Evolutionary conservation across 1,284 basidiomycete genomes (phyloP), one percentile per base, ranked within the genome.

Genomic region (Sporisorium sorghi): DNA sequence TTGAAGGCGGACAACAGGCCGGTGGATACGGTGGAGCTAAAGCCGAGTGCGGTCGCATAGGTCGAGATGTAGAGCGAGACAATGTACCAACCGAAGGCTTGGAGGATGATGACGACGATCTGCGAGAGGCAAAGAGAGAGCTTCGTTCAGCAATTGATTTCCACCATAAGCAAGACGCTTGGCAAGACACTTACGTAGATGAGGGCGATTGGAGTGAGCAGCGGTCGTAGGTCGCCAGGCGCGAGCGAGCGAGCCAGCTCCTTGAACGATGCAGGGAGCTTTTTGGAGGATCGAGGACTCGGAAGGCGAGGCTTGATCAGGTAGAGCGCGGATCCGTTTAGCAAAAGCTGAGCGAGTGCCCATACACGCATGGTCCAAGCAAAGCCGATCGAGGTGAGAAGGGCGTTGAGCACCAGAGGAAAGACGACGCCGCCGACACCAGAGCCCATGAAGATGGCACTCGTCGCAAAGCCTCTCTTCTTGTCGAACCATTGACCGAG

Each of bases 1-100:
- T 80, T 80, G 76, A 80, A 79, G n/a, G 73, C 70, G 11, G 76
- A 68, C 5, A 80, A 61, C 19, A 80, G 64, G 19, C 63, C 76
- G 5, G 73, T 80, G 15, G 76, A 70, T 0, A 63, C 50, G 11
- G 73, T 60, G 10, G 69, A 51, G 48, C 24, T 58, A 44, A 73
- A 60, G 32, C 76, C 76, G 24, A 78, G 71, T 7, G 73, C 62
- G 14, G 65, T 65, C 7, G 62, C 58, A 24, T 74, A 76, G n/a
- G 71, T 59, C 5, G 66, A 52, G 19, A 80, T 65, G 57, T 78
- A 80, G 8, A 80, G 73, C 30, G 70, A 74, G 8, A 78, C 58
- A 11, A 73, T 73, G 64, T 68, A 72, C 70, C 70, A 80, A 2
- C 63, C 73, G 10, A 53, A 58, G 4, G 76, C 61, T 58, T 78